Percentiles rank a stretch among this genome's conserved stretches.
Conservation (phyloP, 495 filamentous ascomycete species). For the Penicillium paxilli region DNA sequence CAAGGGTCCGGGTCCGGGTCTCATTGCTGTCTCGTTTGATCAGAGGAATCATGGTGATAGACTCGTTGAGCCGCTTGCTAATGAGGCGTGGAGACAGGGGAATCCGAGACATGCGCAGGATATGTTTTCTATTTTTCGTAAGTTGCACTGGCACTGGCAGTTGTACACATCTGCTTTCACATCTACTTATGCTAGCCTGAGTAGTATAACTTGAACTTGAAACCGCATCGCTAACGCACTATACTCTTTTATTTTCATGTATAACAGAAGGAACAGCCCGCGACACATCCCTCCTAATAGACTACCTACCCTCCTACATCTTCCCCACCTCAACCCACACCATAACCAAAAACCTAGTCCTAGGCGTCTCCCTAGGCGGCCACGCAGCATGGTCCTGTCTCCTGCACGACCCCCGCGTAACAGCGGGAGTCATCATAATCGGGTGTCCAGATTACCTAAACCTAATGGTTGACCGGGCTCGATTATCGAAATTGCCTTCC, state of each 20-base stretch:
- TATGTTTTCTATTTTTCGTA: slow-evolving; percentile 71
- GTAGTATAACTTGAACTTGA: too few relatives aligned
- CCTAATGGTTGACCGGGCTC: slow-evolving; percentile 76
- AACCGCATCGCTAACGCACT: neutral
- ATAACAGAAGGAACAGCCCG: slow-evolving; percentile 65
- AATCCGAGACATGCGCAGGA: slow-evolving; percentile 85
- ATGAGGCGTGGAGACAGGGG: slow-evolving; percentile 75
- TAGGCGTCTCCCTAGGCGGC: slow-evolving; percentile 84
- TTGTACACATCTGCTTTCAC: too few relatives aligned
- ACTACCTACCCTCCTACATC: slow-evolving; percentile 72
- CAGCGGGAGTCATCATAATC: slow-evolving; percentile 73
- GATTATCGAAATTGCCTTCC: slow-evolving; percentile 65
- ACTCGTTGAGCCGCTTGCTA: slow-evolving; percentile 55
- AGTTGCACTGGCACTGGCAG: too few relatives aligned
- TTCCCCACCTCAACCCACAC: slow-evolving; percentile 57
- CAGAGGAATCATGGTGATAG: slow-evolving; percentile 87
- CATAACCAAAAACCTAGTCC: slow-evolving; percentile 70
- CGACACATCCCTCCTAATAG: slow-evolving; percentile 71
- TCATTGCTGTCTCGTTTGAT: slow-evolving; percentile 84
- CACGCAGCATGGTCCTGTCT: slow-evolving; percentile 85
- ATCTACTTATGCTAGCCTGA: too few relatives aligned
- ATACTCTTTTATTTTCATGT: too few relatives aligned
- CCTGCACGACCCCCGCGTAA: slow-evolving; percentile 74
- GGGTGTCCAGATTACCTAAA: slow-evolving; percentile 87
- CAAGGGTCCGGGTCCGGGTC: slow-evolving; percentile 37